These are phyloP conservation scores for Tulasnella sp. DNA, from an alignment of 768 basidiomycete species.

Conservation along the genomic window DNA sequence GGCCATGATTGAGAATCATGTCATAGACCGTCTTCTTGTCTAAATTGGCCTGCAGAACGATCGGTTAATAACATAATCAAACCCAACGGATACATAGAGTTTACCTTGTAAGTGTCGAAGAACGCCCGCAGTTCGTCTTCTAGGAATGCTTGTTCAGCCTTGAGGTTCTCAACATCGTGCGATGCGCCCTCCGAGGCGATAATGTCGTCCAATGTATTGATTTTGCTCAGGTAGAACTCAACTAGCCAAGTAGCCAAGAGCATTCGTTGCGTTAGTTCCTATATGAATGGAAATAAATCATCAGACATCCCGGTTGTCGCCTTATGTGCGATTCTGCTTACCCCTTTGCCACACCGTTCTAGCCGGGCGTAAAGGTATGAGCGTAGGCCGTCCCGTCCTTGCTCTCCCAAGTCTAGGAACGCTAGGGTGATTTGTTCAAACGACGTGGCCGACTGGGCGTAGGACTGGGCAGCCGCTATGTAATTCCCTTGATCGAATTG, in stretches of 20 bases:
- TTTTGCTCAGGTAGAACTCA: constrained; percentile 95
- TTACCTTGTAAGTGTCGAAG: constrained; percentile 88
- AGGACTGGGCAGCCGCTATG: constrained; percentile 88
- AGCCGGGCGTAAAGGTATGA: constrained; percentile 85
- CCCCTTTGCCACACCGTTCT: constrained; percentile 77
- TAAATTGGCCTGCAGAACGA: constrained; percentile 61
- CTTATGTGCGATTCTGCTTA: constrained; percentile 39
- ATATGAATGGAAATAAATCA: not conserved
- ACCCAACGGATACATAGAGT: constrained; percentile 22
- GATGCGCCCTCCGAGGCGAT: constrained; percentile 80
- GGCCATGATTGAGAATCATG: constrained; percentile 87
- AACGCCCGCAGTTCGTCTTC: constrained; percentile 94
- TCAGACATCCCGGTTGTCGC: not conserved
- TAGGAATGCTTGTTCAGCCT: constrained; percentile 70
- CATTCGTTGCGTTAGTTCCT: constrained; percentile 94
- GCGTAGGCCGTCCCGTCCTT: constrained; percentile 70
- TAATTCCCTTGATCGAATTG: constrained; percentile 76
- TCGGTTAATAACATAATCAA: no score
- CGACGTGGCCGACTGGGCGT: constrained; percentile 77
- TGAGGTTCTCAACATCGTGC: constrained; percentile 79
- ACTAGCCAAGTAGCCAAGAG: constrained; percentile 98
- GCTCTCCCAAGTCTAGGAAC: constrained; percentile 82
- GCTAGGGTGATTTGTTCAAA: constrained; percentile 92
- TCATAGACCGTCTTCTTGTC: constrained; percentile 85
- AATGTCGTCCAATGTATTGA: constrained; percentile 91